These are phyloP conservation scores for Inosperma sp. DNA, from an alignment of 768 basidiomycete species.

Conservation along the genomic window DNA sequence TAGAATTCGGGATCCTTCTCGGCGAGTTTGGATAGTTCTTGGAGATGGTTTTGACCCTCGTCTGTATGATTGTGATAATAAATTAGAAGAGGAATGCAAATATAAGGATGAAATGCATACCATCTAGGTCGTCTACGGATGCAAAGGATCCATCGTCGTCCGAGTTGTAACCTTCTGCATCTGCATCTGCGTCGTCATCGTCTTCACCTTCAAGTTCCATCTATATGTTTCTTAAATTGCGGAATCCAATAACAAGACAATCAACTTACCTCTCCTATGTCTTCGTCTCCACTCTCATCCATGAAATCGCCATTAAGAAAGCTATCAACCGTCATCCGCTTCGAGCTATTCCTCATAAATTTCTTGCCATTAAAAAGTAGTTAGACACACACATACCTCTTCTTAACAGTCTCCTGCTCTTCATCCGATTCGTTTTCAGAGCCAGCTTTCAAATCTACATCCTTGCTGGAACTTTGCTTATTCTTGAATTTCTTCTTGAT, in stretches of 20 bases:
- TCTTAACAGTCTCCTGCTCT: conserved; percentile 25
- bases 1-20: conserved; percentile 99
- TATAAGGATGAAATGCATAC: conserved; percentile 29
- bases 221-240: neutral
- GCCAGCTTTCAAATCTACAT: conserved; percentile 29
- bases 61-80: conserved; percentile 36
- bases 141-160: conserved; percentile 66
- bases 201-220: no score
- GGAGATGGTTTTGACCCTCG: conserved; percentile 68
- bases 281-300: conserved; percentile 53
- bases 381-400: conserved; percentile 16
- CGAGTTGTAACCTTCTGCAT: conserved; percentile 21
- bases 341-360: conserved; percentile 29
- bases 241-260: neutral
- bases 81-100: neutral
- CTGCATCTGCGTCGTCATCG: conserved; percentile 21
- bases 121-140: conserved; percentile 77
- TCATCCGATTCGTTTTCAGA: conserved; percentile 34
- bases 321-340: conserved; percentile 69
- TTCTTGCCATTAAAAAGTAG: no score
- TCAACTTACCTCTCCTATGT: conserved; percentile 20
- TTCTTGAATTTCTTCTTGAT: conserved; percentile 65
- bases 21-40: conserved; percentile 81
- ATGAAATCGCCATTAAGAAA: conserved; percentile 70
- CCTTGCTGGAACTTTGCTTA: conserved; percentile 43